These are phyloP conservation scores for Geosmithia putterillii DNA, from an alignment of 2,329 filamentous ascomycete species.

Conservation along the genomic window DNA sequence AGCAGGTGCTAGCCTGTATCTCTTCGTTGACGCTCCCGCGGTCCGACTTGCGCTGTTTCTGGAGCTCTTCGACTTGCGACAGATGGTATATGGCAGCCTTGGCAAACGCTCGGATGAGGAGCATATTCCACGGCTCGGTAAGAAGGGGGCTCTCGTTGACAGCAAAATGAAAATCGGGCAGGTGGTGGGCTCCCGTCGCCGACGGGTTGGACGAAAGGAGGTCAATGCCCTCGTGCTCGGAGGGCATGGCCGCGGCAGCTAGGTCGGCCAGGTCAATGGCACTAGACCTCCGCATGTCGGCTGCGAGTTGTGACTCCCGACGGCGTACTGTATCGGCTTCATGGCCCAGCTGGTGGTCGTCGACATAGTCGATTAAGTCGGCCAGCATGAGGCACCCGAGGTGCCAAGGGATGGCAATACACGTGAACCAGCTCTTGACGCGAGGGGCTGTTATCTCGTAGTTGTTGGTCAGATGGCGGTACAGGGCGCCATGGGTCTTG, in stretches of 20 bases:
- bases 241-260: constrained; percentile 27
- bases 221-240: constrained; percentile 7
- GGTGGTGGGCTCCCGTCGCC: constrained; percentile 5
- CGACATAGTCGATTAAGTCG: constrained; percentile 38
- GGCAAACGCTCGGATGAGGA: constrained; percentile 39
- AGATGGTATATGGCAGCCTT: constrained; percentile 28
- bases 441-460: constrained; percentile 36
- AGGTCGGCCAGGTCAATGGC: constrained; percentile 33
- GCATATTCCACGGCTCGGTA: constrained; percentile 47
- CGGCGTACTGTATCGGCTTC: constrained; percentile 14
- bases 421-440: constrained; percentile 48
- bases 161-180: constrained; percentile 36
- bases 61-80: constrained; percentile 15
- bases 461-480: constrained; percentile 34
- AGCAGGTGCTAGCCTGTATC: constrained; percentile 15
- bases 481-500: constrained; percentile 34
- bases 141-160: constrained; percentile 42
- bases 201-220: too few relatives aligned
- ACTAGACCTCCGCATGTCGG: constrained; percentile 27
- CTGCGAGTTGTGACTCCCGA: constrained; percentile 17
- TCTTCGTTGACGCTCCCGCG: constrained; percentile 8
- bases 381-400: constrained; percentile 41
- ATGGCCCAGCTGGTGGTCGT: constrained; percentile 19
- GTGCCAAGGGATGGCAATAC: constrained; percentile 45
- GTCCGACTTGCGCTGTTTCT: constrained; percentile 10